These are phyloP conservation scores for Suillus brevipes DNA, from an alignment of 768 basidiomycete species.

Conservation along the genomic window DNA sequence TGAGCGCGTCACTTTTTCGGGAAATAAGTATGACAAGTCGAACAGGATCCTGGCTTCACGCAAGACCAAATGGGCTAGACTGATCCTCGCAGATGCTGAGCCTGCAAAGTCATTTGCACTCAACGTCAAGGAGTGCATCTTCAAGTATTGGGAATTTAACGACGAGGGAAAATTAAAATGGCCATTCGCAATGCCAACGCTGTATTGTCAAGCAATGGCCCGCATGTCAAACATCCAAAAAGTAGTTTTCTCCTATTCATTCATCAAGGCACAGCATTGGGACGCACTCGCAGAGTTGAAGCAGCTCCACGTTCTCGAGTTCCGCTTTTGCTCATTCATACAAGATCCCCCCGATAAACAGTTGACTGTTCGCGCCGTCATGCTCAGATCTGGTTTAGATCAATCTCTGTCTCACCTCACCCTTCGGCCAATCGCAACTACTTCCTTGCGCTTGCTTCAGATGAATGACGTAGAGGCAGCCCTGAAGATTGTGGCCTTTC, in stretches of 20 bases:
- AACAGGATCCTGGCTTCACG: slow-evolving; percentile 5
- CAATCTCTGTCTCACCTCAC: too few relatives aligned
- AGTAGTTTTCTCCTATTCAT: slow-evolving; percentile 13
- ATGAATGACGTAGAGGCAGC: neutral
- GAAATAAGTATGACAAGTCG: slow-evolving; percentile 24
- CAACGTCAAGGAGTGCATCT: slow-evolving; percentile 28
- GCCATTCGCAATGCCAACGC: too few relatives aligned
- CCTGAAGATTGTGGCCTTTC: neutral
- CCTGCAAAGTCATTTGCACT: slow-evolving; percentile 31
- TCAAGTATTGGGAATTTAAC: slow-evolving; percentile 9
- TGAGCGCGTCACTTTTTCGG: slow-evolving; percentile 27
- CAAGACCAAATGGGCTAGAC: slow-evolving; percentile 25
- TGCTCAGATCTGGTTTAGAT: neutral
- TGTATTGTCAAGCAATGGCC: slow-evolving; percentile 8
- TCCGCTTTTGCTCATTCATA: slow-evolving; percentile 7
- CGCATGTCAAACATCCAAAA: slow-evolving; percentile 22
- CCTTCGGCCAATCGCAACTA: slow-evolving; percentile 4
- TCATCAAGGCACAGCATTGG: slow-evolving; percentile 21
- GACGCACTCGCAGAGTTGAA: slow-evolving; percentile 10
- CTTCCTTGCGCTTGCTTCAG: neutral
- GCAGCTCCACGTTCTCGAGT: slow-evolving; percentile 20
- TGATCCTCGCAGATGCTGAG: slow-evolving; percentile 26
- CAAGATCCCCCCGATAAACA: neutral
- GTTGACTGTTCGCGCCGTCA: neutral
- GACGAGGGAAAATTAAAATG: too few relatives aligned